phyloP scores from a whole-genome alignment of 495 filamentous ascomycete genomes.

The Aspergillus bertholletiae region DNA sequence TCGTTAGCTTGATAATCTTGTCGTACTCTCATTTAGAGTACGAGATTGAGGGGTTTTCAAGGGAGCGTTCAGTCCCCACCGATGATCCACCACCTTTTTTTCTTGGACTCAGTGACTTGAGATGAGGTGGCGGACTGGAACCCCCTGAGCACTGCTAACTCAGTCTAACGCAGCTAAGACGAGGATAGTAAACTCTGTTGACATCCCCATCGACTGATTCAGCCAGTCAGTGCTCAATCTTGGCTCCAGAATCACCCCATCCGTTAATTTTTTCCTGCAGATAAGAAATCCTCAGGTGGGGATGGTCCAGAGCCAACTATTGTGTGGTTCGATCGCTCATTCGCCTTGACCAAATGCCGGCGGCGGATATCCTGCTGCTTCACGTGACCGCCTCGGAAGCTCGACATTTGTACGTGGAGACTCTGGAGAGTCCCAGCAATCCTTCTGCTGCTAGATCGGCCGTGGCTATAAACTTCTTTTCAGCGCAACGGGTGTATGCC shows the following conservation, averaged over 20 bases:
- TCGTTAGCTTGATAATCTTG: neutral
- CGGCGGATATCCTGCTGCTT: neutral
- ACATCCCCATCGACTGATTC: neutral
- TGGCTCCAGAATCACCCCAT: neutral
- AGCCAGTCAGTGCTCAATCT: neutral
- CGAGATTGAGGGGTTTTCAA: neutral
- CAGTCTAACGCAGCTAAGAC: neutral
- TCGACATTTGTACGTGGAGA: neutral
- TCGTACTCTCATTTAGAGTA: neutral
- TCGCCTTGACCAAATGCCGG: neutral
- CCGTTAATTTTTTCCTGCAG: neutral
- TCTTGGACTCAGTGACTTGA: neutral
- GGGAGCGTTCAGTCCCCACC: neutral
- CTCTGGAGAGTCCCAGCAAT: too few relatives aligned
- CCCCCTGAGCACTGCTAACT: neutral
- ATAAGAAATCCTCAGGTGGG: neutral
- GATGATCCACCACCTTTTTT: neutral
- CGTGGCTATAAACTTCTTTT: neutral
- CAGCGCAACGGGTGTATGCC: neutral
- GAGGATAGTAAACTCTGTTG: neutral
- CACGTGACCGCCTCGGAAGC: neutral
- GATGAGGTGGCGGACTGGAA: neutral
- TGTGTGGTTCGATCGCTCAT: neutral
- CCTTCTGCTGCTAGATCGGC: neutral
- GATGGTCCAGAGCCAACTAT: neutral